Conservation (phyloP, 2,329 filamentous ascomycete species). For the Coniochaeta sp. region DNA sequence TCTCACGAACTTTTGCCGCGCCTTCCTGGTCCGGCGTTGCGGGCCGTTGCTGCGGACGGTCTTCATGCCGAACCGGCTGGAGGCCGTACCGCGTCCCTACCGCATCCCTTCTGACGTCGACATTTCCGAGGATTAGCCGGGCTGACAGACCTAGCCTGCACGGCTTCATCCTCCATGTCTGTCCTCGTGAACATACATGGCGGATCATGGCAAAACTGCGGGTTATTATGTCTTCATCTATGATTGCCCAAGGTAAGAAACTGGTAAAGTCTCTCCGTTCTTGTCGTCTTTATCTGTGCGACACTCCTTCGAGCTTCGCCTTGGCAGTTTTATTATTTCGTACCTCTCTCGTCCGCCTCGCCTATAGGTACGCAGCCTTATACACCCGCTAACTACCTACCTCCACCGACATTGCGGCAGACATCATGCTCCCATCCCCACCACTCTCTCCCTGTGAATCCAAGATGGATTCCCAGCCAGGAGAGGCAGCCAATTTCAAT, state of each 20-base stretch:
- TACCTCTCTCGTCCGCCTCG: background rate
- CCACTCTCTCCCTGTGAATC: constrained; percentile 7
- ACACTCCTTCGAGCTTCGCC: background rate
- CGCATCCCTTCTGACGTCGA: background rate
- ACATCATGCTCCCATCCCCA: constrained; percentile 12
- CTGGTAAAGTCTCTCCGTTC: background rate
- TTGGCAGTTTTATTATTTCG: background rate
- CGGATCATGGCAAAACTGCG: background rate
- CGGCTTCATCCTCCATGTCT: background rate
- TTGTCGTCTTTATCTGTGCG: background rate
- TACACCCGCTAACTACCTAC: background rate
- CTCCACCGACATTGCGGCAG: background rate
- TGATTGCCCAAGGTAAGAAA: background rate
- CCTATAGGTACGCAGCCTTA: background rate
- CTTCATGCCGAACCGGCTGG: background rate
- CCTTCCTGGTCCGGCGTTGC: background rate
- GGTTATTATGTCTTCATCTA: background rate
- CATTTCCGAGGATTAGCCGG: background rate
- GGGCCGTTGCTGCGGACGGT: background rate
- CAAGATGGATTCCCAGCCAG: constrained; percentile 12
- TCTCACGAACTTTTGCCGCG: background rate
- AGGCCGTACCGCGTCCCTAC: background rate
- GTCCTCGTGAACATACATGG: background rate
- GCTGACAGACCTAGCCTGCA: background rate
- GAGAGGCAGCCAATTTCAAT: constrained; percentile 6